These are phyloP conservation scores for Microascus cirrosus DNA, from an alignment of 2,329 filamentous ascomycete genomes.

Conservation along the genomic window DNA sequence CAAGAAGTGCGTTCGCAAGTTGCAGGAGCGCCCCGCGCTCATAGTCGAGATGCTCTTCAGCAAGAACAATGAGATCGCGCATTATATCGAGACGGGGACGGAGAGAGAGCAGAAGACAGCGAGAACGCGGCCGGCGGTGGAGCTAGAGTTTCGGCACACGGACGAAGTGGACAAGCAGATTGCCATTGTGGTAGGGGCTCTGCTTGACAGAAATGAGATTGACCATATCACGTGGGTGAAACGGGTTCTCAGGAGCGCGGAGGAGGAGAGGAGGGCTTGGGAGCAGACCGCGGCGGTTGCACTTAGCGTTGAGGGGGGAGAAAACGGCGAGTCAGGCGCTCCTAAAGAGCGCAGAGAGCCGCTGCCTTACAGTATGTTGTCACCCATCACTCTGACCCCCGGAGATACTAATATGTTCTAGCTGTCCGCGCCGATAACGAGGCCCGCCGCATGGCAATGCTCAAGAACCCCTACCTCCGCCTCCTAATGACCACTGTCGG, in stretches of 20 bases:
- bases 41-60: conserved; percentile 91
- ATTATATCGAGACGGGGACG: conserved; percentile 83
- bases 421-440: conserved; percentile 54
- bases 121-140: conserved; percentile 61
- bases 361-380: conserved; percentile 20
- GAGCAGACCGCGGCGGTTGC: conserved; percentile 57
- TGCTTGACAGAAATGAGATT: conserved; percentile 69
- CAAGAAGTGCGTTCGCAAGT: conserved; percentile 69
- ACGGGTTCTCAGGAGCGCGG: conserved; percentile 54
- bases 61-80: conserved; percentile 72
- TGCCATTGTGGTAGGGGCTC: conserved; percentile 64
- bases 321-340: conserved; percentile 10
- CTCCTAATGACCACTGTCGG: conserved; percentile 71
- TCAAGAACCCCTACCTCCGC: conserved; percentile 80
- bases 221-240: conserved; percentile 78
- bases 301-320: conserved; percentile 19
- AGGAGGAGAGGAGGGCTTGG: conserved; percentile 67
- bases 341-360: conserved; percentile 13
- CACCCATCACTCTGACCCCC: not conserved
- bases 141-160: conserved; percentile 69
- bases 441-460: conserved; percentile 60
- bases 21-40: conserved; percentile 74
- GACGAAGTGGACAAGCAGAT: conserved; percentile 62
- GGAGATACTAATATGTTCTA: conserved; percentile 21
- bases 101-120: conserved; percentile 67